phyloP scores from a whole-genome alignment of 2,329 filamentous ascomycete species.

The Cryphonectria radicalis region DNA sequence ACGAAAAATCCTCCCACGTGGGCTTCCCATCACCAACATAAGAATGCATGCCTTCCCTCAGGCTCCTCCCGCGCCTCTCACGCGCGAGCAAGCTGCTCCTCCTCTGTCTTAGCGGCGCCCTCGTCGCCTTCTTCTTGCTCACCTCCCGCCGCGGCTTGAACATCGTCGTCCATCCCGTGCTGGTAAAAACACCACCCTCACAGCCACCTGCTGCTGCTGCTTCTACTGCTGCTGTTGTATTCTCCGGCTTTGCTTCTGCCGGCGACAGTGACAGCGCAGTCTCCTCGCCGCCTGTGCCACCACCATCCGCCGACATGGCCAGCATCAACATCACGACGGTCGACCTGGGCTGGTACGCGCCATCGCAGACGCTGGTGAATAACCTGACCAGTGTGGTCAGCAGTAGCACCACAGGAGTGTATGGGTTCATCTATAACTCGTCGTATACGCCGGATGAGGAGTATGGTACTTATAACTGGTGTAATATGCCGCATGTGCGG shows the following conservation, averaged over 20 bases:
- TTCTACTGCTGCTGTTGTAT: background rate
- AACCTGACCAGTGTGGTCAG: conserved; percentile 36
- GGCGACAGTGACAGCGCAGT: background rate
- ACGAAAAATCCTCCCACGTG: conserved; percentile 23
- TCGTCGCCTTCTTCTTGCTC: conserved; percentile 14
- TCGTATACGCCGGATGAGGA: conserved; percentile 59
- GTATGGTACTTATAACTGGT: conserved; percentile 77
- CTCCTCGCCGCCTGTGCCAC: background rate
- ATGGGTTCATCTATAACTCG: conserved; percentile 76
- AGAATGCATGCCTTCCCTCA: conserved; percentile 29
- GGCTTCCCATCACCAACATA: conserved; percentile 16
- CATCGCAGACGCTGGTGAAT: conserved; percentile 35
- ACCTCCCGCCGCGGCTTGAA: background rate
- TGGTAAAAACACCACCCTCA: conserved; percentile 2
- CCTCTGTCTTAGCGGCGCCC: conserved; percentile 8
- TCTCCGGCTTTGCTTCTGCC: conserved; percentile 4
- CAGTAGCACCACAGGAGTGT: conserved; percentile 56
- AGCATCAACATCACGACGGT: conserved; percentile 18
- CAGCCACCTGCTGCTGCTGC: no score
- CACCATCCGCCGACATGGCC: conserved; percentile 11
- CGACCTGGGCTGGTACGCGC: conserved; percentile 37
- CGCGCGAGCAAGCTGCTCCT: conserved; percentile 22
- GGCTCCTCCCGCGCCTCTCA: conserved; percentile 15
- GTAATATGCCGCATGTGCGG: conserved; percentile 87
- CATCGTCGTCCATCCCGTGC: background rate